Evolutionary conservation across 805 yeast genomes (phyloP).

Genomic region (Priceomyces castillae): DNA sequence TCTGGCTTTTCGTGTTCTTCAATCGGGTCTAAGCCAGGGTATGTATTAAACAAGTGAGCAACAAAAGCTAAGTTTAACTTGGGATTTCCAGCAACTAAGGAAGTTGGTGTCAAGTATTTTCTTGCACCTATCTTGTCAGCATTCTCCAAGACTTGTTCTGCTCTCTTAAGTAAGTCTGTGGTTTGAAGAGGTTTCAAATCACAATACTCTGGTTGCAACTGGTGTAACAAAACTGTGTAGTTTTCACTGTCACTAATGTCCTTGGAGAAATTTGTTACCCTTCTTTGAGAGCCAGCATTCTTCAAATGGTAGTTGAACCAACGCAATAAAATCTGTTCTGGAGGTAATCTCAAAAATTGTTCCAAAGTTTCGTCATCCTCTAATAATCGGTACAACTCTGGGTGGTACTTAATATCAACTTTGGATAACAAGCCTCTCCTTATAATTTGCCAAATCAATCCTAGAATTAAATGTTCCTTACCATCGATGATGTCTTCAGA

Average conservation of each 20-base stretch:
- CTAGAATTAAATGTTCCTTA: slow-evolving; percentile 86
- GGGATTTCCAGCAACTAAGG: slow-evolving; percentile 94
- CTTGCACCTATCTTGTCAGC: slow-evolving; percentile 92
- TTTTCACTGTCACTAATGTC: slow-evolving; percentile 95
- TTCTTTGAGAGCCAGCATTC: slow-evolving; percentile 85
- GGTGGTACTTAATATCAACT: slow-evolving; percentile 94
- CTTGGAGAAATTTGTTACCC: slow-evolving; percentile 79
- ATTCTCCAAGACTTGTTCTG: slow-evolving; percentile 78
- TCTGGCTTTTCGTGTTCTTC: slow-evolving; percentile 90
- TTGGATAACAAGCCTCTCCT: slow-evolving; percentile 93
- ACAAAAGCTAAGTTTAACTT: slow-evolving; percentile 95
- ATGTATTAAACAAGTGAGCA: slow-evolving; percentile 93
- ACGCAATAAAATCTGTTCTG: slow-evolving; percentile 92
- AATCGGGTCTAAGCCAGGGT: slow-evolving; percentile 94
- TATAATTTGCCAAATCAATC: slow-evolving; percentile 95
- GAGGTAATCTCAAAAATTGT: slow-evolving; percentile 93
- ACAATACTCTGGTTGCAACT: slow-evolving; percentile 80
- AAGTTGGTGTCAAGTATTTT: slow-evolving; percentile 89
- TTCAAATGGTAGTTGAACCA: slow-evolving; percentile 97
- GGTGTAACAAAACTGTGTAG: slow-evolving; percentile 85
- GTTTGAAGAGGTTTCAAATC: slow-evolving; percentile 82
- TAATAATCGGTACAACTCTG: slow-evolving; percentile 89
- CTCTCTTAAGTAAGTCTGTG: slow-evolving; percentile 69
- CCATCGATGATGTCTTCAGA: slow-evolving; percentile 95
- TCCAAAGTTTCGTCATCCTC: slow-evolving; percentile 97